phyloP scores from a whole-genome alignment of 2,329 filamentous ascomycete genomes.

The Paecilomyces variotii region DNA sequence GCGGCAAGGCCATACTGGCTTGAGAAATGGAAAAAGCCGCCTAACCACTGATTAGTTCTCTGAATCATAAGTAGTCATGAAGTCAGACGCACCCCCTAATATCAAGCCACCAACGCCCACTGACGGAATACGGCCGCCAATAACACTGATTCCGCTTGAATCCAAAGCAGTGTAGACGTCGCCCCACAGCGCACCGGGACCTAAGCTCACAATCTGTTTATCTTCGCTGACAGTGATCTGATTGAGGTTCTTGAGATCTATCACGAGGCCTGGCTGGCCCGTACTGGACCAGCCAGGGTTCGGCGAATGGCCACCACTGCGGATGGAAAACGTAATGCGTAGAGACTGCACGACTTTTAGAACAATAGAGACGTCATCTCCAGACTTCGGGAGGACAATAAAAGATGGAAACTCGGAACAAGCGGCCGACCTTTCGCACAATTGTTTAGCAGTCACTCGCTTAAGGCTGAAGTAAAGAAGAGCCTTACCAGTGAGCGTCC shows the following conservation, averaged over 20 bases:
- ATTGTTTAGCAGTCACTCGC: not conserved
- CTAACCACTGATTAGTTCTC: not conserved
- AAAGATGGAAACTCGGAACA: not conserved
- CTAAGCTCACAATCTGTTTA: not conserved
- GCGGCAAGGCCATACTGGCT: constrained; percentile 5
- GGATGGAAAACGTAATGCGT: not conserved
- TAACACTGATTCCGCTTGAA: not conserved
- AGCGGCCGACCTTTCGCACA: not conserved
- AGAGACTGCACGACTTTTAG: no score
- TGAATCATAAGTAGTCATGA: not conserved
- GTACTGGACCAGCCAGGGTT: not conserved
- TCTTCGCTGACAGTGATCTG: not conserved
- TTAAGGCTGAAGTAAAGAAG: not conserved
- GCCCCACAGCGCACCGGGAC: not conserved
- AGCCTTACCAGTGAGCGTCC: not conserved
- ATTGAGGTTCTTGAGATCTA: not conserved
- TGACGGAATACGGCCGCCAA: not conserved
- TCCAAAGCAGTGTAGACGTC: not conserved
- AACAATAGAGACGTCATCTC: not conserved
- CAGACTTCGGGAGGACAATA: not conserved
- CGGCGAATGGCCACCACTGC: not conserved
- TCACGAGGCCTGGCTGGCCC: not conserved
- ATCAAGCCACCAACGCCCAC: not conserved
- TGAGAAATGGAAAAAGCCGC: constrained; percentile 7
- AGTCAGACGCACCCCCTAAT: not conserved